phyloP scores from a whole-genome alignment of 169 alveolate genomes.

The Babesia bovis region DNA sequence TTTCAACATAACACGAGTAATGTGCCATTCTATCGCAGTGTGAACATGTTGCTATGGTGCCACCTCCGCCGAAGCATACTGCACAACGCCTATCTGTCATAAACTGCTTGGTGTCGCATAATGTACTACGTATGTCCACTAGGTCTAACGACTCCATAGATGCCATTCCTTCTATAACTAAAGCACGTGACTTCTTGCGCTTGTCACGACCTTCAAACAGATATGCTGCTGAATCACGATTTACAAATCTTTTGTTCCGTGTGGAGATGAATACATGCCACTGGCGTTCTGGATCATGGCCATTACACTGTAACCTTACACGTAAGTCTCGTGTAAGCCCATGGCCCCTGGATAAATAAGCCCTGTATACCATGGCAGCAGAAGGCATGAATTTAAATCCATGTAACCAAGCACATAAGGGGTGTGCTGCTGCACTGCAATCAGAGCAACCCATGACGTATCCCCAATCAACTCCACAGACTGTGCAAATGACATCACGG shows the following conservation, averaged over 20 bases:
- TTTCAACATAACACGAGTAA: constrained; percentile 33
- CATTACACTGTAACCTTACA: constrained; percentile 29
- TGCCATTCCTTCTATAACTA: background rate
- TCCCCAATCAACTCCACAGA: constrained; percentile 58
- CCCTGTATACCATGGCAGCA: constrained; percentile 1
- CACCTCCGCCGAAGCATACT: constrained; percentile 37
- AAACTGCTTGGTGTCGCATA: background rate
- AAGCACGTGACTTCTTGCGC: background rate
- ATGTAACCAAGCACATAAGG: constrained; percentile 76
- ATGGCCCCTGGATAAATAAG: background rate
- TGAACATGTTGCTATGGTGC: background rate
- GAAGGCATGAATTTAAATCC: constrained; percentile 53
- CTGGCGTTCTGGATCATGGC: constrained; percentile 19
- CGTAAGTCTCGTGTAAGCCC: constrained; percentile 8
- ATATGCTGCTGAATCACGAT: constrained; percentile 29
- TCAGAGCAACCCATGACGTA: constrained; percentile 36
- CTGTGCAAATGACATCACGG: constrained; percentile 23
- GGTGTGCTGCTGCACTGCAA: constrained; percentile 69
- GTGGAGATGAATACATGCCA: constrained; percentile 18
- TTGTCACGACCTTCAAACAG: constrained; percentile 45
- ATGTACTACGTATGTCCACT: background rate
- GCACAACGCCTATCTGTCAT: constrained; percentile 21
- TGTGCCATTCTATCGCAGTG: constrained; percentile 21
- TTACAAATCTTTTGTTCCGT: constrained; percentile 38
- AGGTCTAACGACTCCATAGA: constrained; percentile 12